Percentiles rank a stretch among this genome's conserved stretches.
Conservation (phyloP, 2,329 filamentous ascomycete genomes). For the Colletotrichum filicis region DNA sequence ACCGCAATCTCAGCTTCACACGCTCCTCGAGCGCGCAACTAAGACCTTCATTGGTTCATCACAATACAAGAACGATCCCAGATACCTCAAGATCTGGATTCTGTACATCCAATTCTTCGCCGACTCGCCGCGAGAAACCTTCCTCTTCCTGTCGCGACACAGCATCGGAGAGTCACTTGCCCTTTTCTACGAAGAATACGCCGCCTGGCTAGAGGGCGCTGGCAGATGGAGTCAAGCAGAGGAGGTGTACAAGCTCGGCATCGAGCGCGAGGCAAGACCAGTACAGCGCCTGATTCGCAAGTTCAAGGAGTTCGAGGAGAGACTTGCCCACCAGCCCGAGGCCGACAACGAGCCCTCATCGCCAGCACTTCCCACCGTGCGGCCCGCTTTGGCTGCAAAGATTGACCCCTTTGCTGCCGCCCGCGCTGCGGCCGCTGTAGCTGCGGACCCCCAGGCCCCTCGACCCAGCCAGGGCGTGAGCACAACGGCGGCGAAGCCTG, state of each 20-base stretch:
- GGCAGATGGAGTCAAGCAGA: slow-evolving; percentile 91
- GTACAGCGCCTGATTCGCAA: slow-evolving; percentile 85
- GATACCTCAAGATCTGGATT: slow-evolving; percentile 94
- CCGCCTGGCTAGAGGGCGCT: slow-evolving; percentile 87
- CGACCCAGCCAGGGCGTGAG: slow-evolving; percentile 59
- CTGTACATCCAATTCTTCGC: slow-evolving; percentile 94
- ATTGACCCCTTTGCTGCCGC: slow-evolving; percentile 80
- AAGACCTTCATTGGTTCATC: slow-evolving; percentile 85
- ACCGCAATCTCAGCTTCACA: slow-evolving; percentile 87
- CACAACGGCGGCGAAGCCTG: slow-evolving; percentile 68
- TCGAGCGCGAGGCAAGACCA: slow-evolving; percentile 88
- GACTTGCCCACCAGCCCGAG: slow-evolving; percentile 74
- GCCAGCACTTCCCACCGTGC: slow-evolving; percentile 84
- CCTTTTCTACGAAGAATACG: slow-evolving; percentile 97
- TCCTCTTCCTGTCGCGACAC: slow-evolving; percentile 90
- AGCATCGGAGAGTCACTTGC: slow-evolving; percentile 87
- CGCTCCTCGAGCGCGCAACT: slow-evolving; percentile 90
- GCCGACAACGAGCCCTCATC: slow-evolving; percentile 78
- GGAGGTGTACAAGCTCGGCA: slow-evolving; percentile 90
- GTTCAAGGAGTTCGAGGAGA: slow-evolving; percentile 89
- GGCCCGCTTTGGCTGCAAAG: slow-evolving; percentile 87
- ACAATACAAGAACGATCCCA: slow-evolving; percentile 94
- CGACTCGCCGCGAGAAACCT: slow-evolving; percentile 92
- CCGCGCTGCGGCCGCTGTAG: slow-evolving; percentile 54
- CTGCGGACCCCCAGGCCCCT: slow-evolving; percentile 73